These are phyloP conservation scores for Tylopilus sp. DNA, from an alignment of 1,284 basidiomycete species.

Conservation along the genomic window DNA sequence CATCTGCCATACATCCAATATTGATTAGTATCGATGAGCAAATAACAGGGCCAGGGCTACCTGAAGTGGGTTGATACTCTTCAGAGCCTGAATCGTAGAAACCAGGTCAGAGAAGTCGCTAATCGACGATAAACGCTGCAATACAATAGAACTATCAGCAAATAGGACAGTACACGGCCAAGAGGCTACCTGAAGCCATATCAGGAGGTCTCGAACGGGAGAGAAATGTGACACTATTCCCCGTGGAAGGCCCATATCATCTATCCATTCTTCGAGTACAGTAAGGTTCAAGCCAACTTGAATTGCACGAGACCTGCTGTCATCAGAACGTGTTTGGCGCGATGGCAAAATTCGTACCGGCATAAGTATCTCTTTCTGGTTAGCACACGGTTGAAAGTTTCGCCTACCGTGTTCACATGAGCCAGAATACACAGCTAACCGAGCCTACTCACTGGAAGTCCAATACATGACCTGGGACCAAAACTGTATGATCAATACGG, in stretches of 20 bases:
- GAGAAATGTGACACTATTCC: constrained; percentile 80
- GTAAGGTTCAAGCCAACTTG: constrained; percentile 90
- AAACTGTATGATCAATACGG: constrained; percentile 82
- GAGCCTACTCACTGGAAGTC: constrained; percentile 65
- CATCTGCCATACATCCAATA: constrained; percentile 52
- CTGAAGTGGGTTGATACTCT: constrained; percentile 87
- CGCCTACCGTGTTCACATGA: constrained; percentile 48
- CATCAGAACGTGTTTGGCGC: constrained; percentile 5
- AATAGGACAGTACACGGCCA: constrained; percentile 4
- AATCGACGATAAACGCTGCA: constrained; percentile 82
- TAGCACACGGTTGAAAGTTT: constrained; percentile 92
- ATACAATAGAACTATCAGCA: constrained; percentile 9
- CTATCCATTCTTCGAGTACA: constrained; percentile 89
- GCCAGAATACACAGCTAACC: constrained; percentile 1
- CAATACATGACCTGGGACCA: constrained; percentile 97
- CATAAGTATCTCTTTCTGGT: constrained; percentile 93
- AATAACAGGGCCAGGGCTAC: constrained; percentile 33
- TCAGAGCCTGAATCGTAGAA: constrained; percentile 85
- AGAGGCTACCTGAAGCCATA: constrained; percentile 75
- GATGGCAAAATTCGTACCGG: constrained; percentile 47
- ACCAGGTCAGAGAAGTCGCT: constrained; percentile 85
- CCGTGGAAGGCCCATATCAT: constrained; percentile 73
- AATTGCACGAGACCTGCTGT: constrained; percentile 70
- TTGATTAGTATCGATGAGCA: constrained; percentile 3
- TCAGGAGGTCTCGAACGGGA: constrained; percentile 81